Evolutionary conservation across 2,329 filamentous ascomycete genomes (phyloP), one percentile per base, ranked within the genome.

Genomic region (Scedosporium dehoogii): DNA sequence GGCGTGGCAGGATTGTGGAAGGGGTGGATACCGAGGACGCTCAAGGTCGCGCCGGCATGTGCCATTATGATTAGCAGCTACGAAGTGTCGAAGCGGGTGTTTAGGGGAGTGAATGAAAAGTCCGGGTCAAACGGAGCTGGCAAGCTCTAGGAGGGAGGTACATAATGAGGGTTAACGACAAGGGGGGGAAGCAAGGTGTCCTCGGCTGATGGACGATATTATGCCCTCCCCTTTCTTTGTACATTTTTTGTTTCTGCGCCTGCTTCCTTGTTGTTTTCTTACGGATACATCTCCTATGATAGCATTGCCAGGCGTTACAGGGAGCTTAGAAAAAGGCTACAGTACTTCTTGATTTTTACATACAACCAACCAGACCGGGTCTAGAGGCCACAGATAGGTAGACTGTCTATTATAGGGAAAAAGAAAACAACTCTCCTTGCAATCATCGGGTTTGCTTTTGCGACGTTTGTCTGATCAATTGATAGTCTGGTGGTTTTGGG

Each of bases 61-160:
- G 94, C 94, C 29, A 97, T 99, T 72, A 99, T 99, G 94, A 97
- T 99, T 72, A 96, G 91, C 72, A 96, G 89, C 72, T 99, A 97
- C 73, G 94, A 99, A 74, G 84, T 97, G 44, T 92, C 94, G 59
- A 99, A 99, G 81, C 88, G 90, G 73, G 87, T 89, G 72, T 96
- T 96, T 41, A 81, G 85, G 61, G 82, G 84, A 10, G 85, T 91
- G 59, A 97, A 97, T 64, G 80, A 84, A 69, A 76, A 72, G 42
- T 70, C 63, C 33, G 56, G 29, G 2, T 59, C 60, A 41, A 48
- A 18, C 38, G 23, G 59, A 18, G 44, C 38, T 21, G 60, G 51
- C 57, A 55, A 53, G 46, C 57, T 59, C 29, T 48, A 48, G 18
- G 16, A 46, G 42, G 42, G 42, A 48, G 44, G 33, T n/a, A 48